Percentiles rank a stretch among this genome's conserved stretches.
phyloP scores from a whole-genome alignment of 208 protist species.

The Acanthamoeba royreba region DNA sequence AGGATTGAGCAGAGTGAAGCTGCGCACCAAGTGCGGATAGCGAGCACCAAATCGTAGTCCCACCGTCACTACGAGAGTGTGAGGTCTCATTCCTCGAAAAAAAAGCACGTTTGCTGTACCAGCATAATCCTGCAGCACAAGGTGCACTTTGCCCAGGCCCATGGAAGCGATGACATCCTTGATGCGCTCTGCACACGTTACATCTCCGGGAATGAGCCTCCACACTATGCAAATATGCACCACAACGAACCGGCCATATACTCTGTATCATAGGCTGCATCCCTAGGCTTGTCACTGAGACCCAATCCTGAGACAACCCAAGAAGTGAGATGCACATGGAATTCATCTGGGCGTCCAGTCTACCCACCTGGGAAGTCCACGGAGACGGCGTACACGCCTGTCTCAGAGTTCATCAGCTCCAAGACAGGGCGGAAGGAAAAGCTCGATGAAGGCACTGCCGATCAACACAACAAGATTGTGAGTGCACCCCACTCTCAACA shows the following conservation, averaged over 20 bases:
- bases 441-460: background rate
- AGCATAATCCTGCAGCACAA: background rate
- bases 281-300: background rate
- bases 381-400: background rate
- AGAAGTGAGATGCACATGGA: background rate
- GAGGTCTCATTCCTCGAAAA: too few relatives aligned
- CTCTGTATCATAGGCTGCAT: background rate
- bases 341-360: background rate
- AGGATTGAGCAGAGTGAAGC: background rate
- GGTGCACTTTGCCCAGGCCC: slow-evolving; percentile 1
- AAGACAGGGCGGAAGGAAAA: background rate
- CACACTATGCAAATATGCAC: too few relatives aligned
- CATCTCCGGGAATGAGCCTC: too few relatives aligned
- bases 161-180: slow-evolving; percentile 3
- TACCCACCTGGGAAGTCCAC: background rate
- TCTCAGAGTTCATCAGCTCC: background rate
- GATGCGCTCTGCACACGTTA: background rate
- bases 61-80: too few relatives aligned
- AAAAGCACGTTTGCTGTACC: background rate
- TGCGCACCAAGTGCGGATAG: background rate
- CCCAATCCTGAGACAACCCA: background rate
- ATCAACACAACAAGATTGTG: background rate
- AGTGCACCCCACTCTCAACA: background rate
- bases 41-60: background rate
- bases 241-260: background rate